These are phyloP conservation scores for Styphnolobium japonicum DNA, from an alignment of 306 rosid genomes.

Conservation along the genomic window DNA sequence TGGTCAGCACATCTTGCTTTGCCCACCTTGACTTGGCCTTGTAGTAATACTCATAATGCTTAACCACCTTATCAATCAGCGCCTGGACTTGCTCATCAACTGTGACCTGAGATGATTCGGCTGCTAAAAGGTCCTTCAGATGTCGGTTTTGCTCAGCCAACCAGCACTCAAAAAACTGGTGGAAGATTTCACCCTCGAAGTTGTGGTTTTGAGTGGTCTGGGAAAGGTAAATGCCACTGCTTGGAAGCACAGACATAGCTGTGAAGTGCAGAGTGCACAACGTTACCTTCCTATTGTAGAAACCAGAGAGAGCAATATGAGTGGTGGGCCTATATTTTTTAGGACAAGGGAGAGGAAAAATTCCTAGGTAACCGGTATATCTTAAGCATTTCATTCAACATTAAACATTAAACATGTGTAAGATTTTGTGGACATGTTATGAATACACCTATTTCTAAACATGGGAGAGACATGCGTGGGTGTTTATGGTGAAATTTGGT, in stretches of 20 bases:
- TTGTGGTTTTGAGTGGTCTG: not conserved
- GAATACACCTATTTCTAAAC: no score
- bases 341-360: not conserved
- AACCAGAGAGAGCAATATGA: not conserved
- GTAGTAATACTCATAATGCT: conserved; percentile 52
- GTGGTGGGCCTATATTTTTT: not conserved
- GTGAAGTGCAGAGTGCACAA: not conserved
- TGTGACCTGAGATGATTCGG: conserved; percentile 14
- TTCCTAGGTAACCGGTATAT: no score
- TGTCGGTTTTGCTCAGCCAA: conserved; percentile 38
- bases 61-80: conserved; percentile 32
- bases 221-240: not conserved
- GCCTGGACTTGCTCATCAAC: conserved; percentile 3
- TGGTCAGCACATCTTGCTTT: conserved; percentile 31
- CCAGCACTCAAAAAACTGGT: conserved; percentile 48
- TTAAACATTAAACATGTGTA: no score
- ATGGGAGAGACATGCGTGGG: not conserved
- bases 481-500: no score
- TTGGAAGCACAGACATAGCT: conserved; percentile 20
- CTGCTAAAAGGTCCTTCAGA: conserved; percentile 40
- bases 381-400: no score
- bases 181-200: conserved; percentile 33
- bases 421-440: no score
- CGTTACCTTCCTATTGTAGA: not conserved
- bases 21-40: conserved; percentile 36